Evolutionary conservation across 2,329 filamentous ascomycete genomes (phyloP).

Genomic region (Bipolaris zeicola): DNA sequence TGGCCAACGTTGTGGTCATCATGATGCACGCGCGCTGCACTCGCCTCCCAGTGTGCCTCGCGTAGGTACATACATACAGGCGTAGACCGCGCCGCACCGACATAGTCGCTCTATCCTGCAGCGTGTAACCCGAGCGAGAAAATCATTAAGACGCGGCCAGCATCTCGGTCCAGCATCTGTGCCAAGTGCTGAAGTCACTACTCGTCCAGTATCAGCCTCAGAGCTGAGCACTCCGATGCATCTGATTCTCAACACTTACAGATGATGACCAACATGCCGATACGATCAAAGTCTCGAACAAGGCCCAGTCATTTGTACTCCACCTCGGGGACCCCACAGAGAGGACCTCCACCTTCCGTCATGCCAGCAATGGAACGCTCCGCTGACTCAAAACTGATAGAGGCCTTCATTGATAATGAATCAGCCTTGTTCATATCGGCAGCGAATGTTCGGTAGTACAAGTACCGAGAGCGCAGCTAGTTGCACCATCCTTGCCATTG

Average conservation of each 20-base stretch:
- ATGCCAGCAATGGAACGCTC: neutral
- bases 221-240: neutral
- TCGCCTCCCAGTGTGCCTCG: constrained; percentile 2
- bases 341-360: constrained; percentile 1
- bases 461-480: neutral
- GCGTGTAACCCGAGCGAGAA: neutral
- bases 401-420: constrained; percentile 1
- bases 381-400: constrained; percentile 1
- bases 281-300: constrained; percentile 10
- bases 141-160: neutral
- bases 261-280: neutral
- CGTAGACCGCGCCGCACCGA: neutral
- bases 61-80: neutral
- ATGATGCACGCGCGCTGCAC: neutral
- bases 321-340: constrained; percentile 7
- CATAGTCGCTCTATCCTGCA: neutral
- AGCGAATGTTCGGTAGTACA: neutral
- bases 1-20: neutral
- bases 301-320: constrained; percentile 3
- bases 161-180: constrained; percentile 7
- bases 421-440: constrained; percentile 1
- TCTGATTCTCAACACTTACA: neutral
- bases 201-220: neutral
- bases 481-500: neutral
- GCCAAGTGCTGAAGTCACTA: neutral